These are phyloP conservation scores for Gaertneriomyces semiglobifer DNA, from an alignment of 192 early-diverging fungal species.

Conservation along the genomic window DNA sequence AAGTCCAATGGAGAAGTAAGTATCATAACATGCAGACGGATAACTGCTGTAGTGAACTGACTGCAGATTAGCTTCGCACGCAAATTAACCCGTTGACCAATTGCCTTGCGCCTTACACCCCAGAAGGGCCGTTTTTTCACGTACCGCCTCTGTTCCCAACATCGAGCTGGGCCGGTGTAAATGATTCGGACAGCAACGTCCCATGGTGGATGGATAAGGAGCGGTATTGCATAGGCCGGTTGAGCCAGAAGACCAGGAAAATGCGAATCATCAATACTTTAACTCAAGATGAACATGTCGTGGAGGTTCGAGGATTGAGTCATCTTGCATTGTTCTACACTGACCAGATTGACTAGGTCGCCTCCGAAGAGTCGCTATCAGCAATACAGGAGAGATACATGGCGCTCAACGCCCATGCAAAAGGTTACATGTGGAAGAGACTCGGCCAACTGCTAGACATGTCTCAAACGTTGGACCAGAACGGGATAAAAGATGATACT, in stretches of 20 bases:
- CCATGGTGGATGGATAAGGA: slow-evolving; percentile 58
- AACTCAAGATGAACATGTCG: slow-evolving; percentile 52
- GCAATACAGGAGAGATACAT: slow-evolving; percentile 58
- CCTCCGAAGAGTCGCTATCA: slow-evolving; percentile 47
- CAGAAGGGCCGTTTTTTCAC: slow-evolving; percentile 51
- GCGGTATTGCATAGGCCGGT: slow-evolving; percentile 47
- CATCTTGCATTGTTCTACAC: background rate
- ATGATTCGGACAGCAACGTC: slow-evolving; percentile 2
- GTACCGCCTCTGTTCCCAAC: slow-evolving; percentile 48
- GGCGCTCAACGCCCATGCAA: slow-evolving; percentile 51
- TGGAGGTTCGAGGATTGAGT: slow-evolving; percentile 37
- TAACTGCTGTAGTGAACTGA: background rate
- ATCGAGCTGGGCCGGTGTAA: slow-evolving; percentile 33
- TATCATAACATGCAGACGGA: background rate
- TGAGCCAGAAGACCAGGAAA: slow-evolving; percentile 46
- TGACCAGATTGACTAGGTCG: slow-evolving; percentile 36
- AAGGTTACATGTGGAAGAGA: slow-evolving; percentile 65
- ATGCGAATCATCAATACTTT: slow-evolving; percentile 55
- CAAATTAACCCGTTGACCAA: slow-evolving; percentile 51
- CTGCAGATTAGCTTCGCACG: slow-evolving; percentile 40
- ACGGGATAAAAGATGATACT: slow-evolving; percentile 52
- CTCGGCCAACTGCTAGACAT: slow-evolving; percentile 54
- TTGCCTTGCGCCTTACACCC: slow-evolving; percentile 40
- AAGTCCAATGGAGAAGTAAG: slow-evolving; percentile 46
- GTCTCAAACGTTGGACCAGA: slow-evolving; percentile 51